Percentiles rank a stretch among this genome's conserved stretches.
phyloP scores from a whole-genome alignment of 2,329 filamentous ascomycete genomes.

The Grosmannia huntii region DNA sequence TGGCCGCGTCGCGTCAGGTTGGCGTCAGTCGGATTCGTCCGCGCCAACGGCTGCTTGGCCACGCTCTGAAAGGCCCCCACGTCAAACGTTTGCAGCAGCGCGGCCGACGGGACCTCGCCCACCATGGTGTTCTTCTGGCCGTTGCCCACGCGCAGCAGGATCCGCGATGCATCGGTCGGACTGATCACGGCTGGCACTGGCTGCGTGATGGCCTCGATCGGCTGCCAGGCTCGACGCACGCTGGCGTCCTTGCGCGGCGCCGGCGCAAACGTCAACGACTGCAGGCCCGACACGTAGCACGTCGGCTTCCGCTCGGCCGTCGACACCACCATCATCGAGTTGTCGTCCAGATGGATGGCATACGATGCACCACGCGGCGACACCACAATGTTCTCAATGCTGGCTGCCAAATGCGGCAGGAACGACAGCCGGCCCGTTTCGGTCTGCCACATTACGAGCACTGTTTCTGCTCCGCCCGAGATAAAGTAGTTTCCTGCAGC shows the following conservation, averaged over 20 bases:
- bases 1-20: constrained; percentile 62
- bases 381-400: constrained; percentile 73
- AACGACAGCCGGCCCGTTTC: constrained; percentile 73
- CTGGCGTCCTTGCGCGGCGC: constrained; percentile 37
- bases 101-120: constrained; percentile 35
- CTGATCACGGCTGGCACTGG: constrained; percentile 49
- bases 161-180: constrained; percentile 46
- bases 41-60: constrained; percentile 75
- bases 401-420: constrained; percentile 79
- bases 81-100: constrained; percentile 72
- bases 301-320: constrained; percentile 80
- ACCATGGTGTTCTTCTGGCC: constrained; percentile 44
- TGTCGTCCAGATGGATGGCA: constrained; percentile 75
- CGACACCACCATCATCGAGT: constrained; percentile 80
- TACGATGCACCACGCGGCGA: constrained; percentile 73
- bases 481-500: constrained; percentile 74
- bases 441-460: constrained; percentile 85
- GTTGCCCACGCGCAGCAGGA: constrained; percentile 56
- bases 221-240: constrained; percentile 37
- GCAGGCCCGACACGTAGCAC: constrained; percentile 72
- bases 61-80: constrained; percentile 65
- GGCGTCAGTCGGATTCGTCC: constrained; percentile 74
- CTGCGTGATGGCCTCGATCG: constrained; percentile 28
- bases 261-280: constrained; percentile 44
- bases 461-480: constrained; percentile 82